phyloP scores from a whole-genome alignment of 352 stramenopile genomes.

The Lagenidium sp. region DNA sequence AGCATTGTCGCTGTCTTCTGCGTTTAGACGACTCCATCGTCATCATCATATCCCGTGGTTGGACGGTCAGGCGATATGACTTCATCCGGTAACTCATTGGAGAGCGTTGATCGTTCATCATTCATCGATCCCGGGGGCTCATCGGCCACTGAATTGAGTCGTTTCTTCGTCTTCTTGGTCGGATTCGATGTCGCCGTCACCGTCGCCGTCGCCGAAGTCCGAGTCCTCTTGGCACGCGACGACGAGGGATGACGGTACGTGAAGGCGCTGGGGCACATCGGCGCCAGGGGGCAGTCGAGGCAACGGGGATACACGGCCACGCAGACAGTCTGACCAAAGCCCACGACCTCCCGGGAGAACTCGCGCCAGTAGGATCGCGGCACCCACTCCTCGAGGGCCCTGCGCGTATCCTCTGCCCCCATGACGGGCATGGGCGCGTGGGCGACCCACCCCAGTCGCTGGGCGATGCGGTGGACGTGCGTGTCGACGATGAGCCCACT shows the following conservation, averaged over 20 bases:
- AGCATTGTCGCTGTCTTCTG: no score
- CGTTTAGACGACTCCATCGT: no score
- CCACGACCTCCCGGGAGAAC: constrained; percentile 57
- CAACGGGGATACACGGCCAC: constrained; percentile 45
- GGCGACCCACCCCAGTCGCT: constrained; percentile 47
- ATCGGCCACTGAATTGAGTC: no score
- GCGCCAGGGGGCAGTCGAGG: constrained; percentile 35
- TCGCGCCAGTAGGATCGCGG: constrained; percentile 41
- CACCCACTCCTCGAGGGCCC: constrained; percentile 53
- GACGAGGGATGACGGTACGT: constrained; percentile 8
- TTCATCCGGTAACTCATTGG: no score
- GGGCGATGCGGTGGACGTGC: constrained; percentile 58
- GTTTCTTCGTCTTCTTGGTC: no score
- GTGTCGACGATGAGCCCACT: constrained; percentile 74
- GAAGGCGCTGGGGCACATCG: constrained; percentile 42
- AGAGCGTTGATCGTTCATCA: no score
- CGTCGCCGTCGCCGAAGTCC: no score
- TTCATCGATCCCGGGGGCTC: no score
- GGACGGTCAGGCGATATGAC: no score
- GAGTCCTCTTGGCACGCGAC: no score
- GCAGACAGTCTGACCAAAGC: constrained; percentile 67
- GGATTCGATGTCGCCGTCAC: no score
- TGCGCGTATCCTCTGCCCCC: constrained; percentile 37
- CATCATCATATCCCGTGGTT: no score
- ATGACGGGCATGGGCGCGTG: neutral